Percentiles rank a stretch among this genome's conserved stretches.
Evolutionary conservation across 108 stramenopile species (phyloP).

Genomic region (Stephanodiscus minutulus): DNA sequence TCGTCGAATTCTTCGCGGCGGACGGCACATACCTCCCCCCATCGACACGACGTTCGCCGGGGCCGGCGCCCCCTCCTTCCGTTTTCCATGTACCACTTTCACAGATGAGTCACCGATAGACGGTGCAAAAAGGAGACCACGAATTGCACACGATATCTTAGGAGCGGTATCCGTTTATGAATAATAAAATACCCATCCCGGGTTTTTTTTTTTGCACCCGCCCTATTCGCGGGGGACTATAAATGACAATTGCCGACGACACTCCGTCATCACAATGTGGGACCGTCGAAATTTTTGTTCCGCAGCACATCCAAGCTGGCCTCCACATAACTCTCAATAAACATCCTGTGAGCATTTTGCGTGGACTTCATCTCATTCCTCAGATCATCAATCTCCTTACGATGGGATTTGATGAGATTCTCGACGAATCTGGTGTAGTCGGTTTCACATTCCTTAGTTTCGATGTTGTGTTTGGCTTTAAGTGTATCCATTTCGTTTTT

Average conservation of each 20-base stretch:
- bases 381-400: conserved; percentile 6
- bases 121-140: too few species aligned
- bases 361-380: background rate
- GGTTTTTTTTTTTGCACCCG: background rate
- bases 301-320: background rate
- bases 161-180: too few species aligned
- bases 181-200: too few species aligned
- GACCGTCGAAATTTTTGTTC: background rate
- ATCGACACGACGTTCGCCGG: too few species aligned
- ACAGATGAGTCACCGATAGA: too few species aligned
- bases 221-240: background rate
- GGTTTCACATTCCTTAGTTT: conserved; percentile 1
- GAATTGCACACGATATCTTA: too few species aligned
- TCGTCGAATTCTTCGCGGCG: too few species aligned
- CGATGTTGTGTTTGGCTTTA: background rate
- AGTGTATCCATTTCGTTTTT: background rate
- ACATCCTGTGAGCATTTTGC: conserved; percentile 5
- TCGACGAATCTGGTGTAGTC: background rate
- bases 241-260: background rate
- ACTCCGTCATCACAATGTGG: background rate
- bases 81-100: too few species aligned
- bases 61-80: too few species aligned
- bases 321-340: conserved; percentile 10
- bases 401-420: background rate
- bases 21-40: too few species aligned